A percentile compares a stretch with the other conserved stretches of the same genome.
These are phyloP conservation scores for Cubamyces lactineus DNA, from an alignment of 768 basidiomycete genomes.

Conservation along the genomic window DNA sequence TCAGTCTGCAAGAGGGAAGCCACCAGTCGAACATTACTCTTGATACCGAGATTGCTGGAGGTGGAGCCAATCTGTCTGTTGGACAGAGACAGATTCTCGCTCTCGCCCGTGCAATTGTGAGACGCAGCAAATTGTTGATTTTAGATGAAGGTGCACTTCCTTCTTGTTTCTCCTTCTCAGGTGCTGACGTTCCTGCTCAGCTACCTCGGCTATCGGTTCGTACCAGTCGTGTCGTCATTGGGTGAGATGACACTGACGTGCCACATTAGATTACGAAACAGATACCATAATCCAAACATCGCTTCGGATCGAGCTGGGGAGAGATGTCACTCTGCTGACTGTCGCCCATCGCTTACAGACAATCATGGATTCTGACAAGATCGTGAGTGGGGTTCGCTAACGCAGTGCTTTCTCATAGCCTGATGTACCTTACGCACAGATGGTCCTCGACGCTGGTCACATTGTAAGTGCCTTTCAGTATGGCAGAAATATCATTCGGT, in stretches of 20 bases:
- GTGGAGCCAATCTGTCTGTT: slow-evolving; percentile 39
- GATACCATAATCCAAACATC: slow-evolving; percentile 58
- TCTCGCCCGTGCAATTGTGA: slow-evolving; percentile 47
- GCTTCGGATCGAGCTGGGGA: slow-evolving; percentile 47
- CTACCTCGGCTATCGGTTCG: slow-evolving; percentile 35
- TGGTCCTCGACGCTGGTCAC: slow-evolving; percentile 46
- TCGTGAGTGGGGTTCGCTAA: slow-evolving; percentile 35
- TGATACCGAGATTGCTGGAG: slow-evolving; percentile 33
- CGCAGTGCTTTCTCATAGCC: background rate
- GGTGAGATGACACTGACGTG: background rate
- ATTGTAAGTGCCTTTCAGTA: slow-evolving; percentile 33
- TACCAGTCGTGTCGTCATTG: background rate
- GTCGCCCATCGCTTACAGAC: slow-evolving; percentile 59
- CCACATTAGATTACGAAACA: slow-evolving; percentile 50
- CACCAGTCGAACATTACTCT: slow-evolving; percentile 36
- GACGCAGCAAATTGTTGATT: slow-evolving; percentile 48
- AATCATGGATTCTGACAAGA: slow-evolving; percentile 61
- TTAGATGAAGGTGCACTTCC: slow-evolving; percentile 43
- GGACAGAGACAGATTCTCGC: slow-evolving; percentile 51
- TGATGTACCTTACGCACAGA: slow-evolving; percentile 31
- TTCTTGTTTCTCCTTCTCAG: too few relatives aligned
- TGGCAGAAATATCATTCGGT: too few relatives aligned
- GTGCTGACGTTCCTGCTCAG: background rate
- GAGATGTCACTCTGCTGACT: slow-evolving; percentile 53
- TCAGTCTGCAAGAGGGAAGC: slow-evolving; percentile 31